These are phyloP conservation scores for Cucumis cinereus DNA, from an alignment of 306 rosid species.

Conservation along the genomic window DNA sequence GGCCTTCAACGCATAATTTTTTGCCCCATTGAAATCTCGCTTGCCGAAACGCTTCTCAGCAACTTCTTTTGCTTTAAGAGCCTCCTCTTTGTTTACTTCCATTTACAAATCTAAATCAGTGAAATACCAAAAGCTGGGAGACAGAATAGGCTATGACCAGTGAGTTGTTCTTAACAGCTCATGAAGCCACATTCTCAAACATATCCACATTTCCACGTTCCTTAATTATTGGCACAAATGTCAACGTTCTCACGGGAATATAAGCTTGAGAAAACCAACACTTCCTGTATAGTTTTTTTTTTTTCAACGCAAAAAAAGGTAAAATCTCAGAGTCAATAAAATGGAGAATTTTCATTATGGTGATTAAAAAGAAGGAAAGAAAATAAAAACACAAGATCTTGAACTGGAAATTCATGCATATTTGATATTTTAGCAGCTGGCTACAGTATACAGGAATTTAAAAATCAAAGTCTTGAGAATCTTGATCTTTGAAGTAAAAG, in stretches of 20 bases:
- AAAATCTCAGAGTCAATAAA: conserved; percentile 3
- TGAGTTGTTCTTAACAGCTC: conserved; percentile 16
- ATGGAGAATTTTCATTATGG: background rate
- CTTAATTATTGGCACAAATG: conserved; percentile 19
- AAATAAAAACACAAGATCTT: conserved; percentile 2
- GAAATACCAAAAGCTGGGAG: conserved; percentile 24
- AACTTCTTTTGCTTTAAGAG: conserved; percentile 59
- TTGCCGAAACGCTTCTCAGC: conserved; percentile 78
- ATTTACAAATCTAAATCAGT: conserved; percentile 40
- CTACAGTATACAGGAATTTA: background rate
- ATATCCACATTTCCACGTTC: conserved; percentile 39
- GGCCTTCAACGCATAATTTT: conserved; percentile 62
- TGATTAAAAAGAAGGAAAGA: background rate
- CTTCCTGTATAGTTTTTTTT: background rate
- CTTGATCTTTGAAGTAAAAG: conserved; percentile 3
- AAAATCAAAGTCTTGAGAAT: conserved; percentile 1
- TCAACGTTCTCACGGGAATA: conserved; percentile 5
- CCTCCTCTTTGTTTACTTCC: conserved; percentile 79
- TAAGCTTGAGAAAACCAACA: background rate
- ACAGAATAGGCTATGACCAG: conserved; percentile 36
- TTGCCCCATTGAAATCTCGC: conserved; percentile 62
- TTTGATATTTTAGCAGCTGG: background rate
- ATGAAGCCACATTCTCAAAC: conserved; percentile 27
- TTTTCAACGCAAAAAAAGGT: background rate
- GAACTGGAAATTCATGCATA: conserved; percentile 3